Evolutionary conservation across 306 rosid species (phyloP).

Genomic region (Mucuna pruriens): DNA sequence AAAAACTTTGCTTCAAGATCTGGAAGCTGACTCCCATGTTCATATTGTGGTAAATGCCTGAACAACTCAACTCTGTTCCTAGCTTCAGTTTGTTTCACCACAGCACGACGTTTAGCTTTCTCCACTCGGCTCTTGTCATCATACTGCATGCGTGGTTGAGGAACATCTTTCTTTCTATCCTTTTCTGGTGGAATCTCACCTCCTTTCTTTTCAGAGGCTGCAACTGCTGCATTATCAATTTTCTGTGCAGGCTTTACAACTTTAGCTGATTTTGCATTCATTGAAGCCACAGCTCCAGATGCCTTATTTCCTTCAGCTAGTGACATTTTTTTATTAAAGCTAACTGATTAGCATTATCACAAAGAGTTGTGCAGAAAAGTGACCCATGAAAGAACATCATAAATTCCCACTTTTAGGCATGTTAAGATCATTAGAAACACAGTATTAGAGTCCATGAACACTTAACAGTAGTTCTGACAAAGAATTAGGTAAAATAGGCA

Average conservation of each 20-base stretch:
- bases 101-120: conserved; percentile 68
- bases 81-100: conserved; percentile 66
- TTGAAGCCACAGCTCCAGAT: conserved; percentile 43
- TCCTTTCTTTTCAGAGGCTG: conserved; percentile 58
- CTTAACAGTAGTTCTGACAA: neutral
- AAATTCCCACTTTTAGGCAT: conserved; percentile 6
- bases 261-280: conserved; percentile 52
- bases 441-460: neutral
- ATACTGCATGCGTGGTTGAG: conserved; percentile 73
- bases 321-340: conserved; percentile 18
- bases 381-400: neutral
- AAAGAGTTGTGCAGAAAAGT: conserved; percentile 10
- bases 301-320: conserved; percentile 55
- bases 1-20: conserved; percentile 63
- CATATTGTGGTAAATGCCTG: conserved; percentile 71
- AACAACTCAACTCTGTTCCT: conserved; percentile 67
- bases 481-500: conserved; percentile 5
- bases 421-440: conserved; percentile 16
- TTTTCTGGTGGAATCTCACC: conserved; percentile 57
- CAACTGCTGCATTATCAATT: conserved; percentile 53
- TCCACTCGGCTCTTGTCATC: conserved; percentile 66
- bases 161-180: conserved; percentile 70
- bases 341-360: conserved; percentile 34
- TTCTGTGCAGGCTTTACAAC: conserved; percentile 50
- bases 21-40: conserved; percentile 70